Evolutionary conservation across 805 yeast species (phyloP).

Genomic region (Candida ponderosae): DNA sequence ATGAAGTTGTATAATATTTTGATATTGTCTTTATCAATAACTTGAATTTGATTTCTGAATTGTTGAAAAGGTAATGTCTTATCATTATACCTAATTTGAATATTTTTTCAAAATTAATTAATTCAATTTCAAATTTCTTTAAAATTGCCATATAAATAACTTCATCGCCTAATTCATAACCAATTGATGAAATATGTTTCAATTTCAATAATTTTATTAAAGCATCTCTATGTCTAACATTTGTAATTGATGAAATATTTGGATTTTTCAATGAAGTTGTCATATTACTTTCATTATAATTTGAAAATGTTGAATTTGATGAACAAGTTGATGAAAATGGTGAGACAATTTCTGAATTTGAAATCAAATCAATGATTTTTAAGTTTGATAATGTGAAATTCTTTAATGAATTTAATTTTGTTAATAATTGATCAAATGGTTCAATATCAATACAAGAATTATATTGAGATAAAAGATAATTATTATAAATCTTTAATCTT

Average conservation of each 20-base stretch:
- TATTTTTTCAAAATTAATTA: slow-evolving; percentile 12
- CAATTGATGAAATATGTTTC: slow-evolving; percentile 27
- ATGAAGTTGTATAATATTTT: no score
- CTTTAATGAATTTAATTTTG: slow-evolving; percentile 20
- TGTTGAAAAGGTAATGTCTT: no score
- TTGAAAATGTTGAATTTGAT: slow-evolving; percentile 12
- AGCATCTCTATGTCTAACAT: slow-evolving; percentile 5
- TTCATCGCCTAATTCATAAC: slow-evolving; percentile 27
- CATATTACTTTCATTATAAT: slow-evolving; percentile 3
- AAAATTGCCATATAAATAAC: slow-evolving; percentile 19
- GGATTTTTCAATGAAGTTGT: no score
- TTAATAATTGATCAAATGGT: slow-evolving; percentile 27
- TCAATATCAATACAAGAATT: slow-evolving; percentile 22
- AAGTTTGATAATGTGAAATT: slow-evolving; percentile 19
- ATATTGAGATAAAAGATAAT: not conserved
- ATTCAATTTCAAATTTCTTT: slow-evolving; percentile 11
- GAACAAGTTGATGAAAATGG: slow-evolving; percentile 6
- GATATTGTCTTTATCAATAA: no score
- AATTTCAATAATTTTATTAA: slow-evolving; percentile 23
- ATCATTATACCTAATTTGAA: slow-evolving; percentile 1
- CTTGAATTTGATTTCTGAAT: no score
- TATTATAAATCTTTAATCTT: slow-evolving; percentile 10
- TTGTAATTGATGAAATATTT: no score
- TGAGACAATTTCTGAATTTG: slow-evolving; percentile 21
- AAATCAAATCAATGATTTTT: slow-evolving; percentile 2